These are phyloP conservation scores for Diplodia seriata DNA, from an alignment of 2,329 filamentous ascomycete species.

Conservation along the genomic window DNA sequence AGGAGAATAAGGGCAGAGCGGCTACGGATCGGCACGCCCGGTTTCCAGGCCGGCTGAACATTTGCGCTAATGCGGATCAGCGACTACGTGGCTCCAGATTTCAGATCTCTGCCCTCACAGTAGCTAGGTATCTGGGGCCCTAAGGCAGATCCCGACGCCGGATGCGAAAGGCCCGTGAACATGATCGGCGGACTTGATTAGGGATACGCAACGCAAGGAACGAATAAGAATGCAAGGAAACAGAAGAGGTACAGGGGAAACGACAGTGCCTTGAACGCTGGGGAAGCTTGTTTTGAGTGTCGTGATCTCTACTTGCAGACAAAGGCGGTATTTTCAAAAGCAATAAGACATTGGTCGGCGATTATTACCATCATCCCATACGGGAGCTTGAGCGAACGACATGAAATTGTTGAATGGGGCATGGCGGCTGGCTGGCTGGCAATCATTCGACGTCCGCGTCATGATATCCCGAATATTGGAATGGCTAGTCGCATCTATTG, in stretches of 20 bases:
- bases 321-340: too few species aligned
- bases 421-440: background rate
- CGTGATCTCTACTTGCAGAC: too few species aligned
- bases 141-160: too few species aligned
- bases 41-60: background rate
- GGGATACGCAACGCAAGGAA: too few species aligned
- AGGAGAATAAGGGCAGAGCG: background rate
- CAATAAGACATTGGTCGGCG: too few species aligned
- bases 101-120: too few species aligned
- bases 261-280: fast-evolving
- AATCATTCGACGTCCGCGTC: background rate
- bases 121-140: too few species aligned
- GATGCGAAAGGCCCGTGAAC: too few species aligned
- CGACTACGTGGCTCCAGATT: background rate
- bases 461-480: background rate
- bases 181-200: too few species aligned
- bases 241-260: too few species aligned
- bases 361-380: background rate
- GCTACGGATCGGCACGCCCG: background rate
- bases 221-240: too few species aligned
- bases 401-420: background rate
- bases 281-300: too few species aligned
- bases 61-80: background rate
- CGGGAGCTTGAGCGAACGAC: background rate
- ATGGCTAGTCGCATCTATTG: background rate